Conservation (phyloP, 2,329 filamentous ascomycete species). For the Ceratocystis lukuohia region DNA sequence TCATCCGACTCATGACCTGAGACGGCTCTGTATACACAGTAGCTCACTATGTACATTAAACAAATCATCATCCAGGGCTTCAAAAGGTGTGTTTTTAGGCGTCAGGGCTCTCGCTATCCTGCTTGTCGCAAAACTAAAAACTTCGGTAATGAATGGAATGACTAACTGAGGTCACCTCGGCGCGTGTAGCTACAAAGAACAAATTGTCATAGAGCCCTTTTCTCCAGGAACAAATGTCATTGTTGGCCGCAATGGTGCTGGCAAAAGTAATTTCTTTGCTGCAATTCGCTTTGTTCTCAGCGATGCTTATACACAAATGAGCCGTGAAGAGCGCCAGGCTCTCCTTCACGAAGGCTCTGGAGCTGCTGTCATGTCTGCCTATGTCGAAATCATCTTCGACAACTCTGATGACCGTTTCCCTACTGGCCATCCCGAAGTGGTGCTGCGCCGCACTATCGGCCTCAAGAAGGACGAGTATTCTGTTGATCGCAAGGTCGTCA, state of each 20-base stretch:
- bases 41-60: constrained; percentile 81
- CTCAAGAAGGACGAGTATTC: constrained; percentile 98
- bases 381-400: constrained; percentile 98
- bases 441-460: constrained; percentile 85
- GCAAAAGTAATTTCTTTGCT: constrained; percentile 99
- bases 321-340: constrained; percentile 86
- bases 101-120: not conserved
- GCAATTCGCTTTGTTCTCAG: constrained; percentile 96
- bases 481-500: constrained; percentile 90
- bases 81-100: constrained; percentile 59
- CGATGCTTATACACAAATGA: constrained; percentile 94
- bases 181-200: constrained; percentile 80
- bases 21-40: constrained; percentile 11
- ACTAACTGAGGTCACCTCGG: constrained; percentile 23
- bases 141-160: not conserved
- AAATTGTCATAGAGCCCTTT: constrained; percentile 96
- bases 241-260: constrained; percentile 95
- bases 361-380: constrained; percentile 97
- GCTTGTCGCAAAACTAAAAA: not conserved
- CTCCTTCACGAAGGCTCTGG: constrained; percentile 97
- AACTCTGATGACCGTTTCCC: constrained; percentile 93
- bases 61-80: constrained; percentile 99
- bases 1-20: constrained; percentile 7
- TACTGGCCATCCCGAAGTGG: constrained; percentile 79
- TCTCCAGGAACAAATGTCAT: constrained; percentile 97